Percentiles rank a stretch among this genome's conserved stretches.
Conservation (phyloP, 140 eudicot species). For the Senecio squalidus region DNA sequence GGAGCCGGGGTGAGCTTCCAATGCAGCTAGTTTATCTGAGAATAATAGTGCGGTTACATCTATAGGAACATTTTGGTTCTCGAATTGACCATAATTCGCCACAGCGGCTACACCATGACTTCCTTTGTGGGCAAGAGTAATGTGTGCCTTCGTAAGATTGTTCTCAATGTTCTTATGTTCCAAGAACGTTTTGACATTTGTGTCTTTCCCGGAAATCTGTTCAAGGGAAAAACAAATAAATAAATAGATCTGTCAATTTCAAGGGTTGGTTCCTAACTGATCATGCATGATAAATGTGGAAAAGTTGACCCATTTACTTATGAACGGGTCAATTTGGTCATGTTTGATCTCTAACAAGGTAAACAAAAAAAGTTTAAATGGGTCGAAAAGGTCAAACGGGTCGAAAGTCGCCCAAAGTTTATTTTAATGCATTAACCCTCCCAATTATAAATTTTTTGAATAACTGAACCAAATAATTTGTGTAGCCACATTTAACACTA, state of each 20-base stretch:
- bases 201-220: slow-evolving; percentile 51
- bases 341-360: too few species aligned
- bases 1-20: slow-evolving; percentile 62
- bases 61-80: slow-evolving; percentile 55
- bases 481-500: background rate
- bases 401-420: too few species aligned
- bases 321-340: too few species aligned
- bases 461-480: background rate
- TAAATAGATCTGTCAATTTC: background rate
- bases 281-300: too few species aligned
- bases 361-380: background rate
- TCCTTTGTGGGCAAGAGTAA: slow-evolving; percentile 92
- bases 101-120: slow-evolving; percentile 82
- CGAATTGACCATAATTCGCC: slow-evolving; percentile 57
- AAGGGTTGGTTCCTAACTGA: too few species aligned
- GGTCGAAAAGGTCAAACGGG: too few species aligned
- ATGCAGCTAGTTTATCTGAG: slow-evolving; percentile 78
- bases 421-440: too few species aligned
- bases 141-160: slow-evolving; percentile 54
- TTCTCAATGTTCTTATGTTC: slow-evolving; percentile 35
- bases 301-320: too few species aligned
- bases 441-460: too few species aligned
- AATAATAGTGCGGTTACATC: slow-evolving; percentile 48
- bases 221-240: background rate
- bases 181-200: slow-evolving; percentile 49